Evolutionary conservation across 345 rosid genomes (phyloP).

Genomic region (Brassica cretica): DNA sequence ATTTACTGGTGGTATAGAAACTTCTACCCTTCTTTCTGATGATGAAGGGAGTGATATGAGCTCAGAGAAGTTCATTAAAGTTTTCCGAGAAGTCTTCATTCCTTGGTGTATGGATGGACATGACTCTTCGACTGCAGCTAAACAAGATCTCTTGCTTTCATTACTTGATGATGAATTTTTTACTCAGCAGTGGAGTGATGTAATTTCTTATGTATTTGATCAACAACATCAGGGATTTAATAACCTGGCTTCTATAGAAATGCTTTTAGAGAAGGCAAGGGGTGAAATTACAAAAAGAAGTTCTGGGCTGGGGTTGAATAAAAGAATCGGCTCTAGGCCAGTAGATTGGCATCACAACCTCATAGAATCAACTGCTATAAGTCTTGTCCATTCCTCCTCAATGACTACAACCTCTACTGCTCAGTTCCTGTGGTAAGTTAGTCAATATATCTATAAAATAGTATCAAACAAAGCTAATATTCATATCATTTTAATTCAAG

Average conservation of each 20-base stretch:
- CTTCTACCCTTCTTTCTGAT: conserved; percentile 32
- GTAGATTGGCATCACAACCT: conserved; percentile 75
- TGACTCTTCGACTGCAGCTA: conserved; percentile 51
- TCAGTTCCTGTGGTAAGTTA: conserved; percentile 65
- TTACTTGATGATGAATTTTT: conserved; percentile 78
- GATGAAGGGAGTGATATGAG: conserved; percentile 45
- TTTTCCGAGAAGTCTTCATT: conserved; percentile 65
- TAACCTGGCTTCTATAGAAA: conserved; percentile 47
- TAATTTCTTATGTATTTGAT: conserved; percentile 57
- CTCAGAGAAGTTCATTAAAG: conserved; percentile 51
- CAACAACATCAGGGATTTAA: conserved; percentile 43
- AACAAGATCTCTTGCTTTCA: conserved; percentile 72
- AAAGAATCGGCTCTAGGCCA: conserved; percentile 48
- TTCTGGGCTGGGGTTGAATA: conserved; percentile 40
- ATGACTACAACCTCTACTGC: conserved; percentile 48
- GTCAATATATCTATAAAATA: conserved; percentile 5
- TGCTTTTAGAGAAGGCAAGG: conserved; percentile 75
- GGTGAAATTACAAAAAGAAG: conserved; percentile 50
- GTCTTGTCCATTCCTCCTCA: conserved; percentile 49
- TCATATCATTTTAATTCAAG: conserved; percentile 1
- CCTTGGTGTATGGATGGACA: conserved; percentile 79
- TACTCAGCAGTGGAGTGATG: conserved; percentile 68
- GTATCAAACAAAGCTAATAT: conserved; percentile 19
- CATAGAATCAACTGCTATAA: conserved; percentile 73
- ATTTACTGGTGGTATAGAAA: conserved; percentile 41